phyloP scores from a whole-genome alignment of 805 yeast species.

The Candida verbasci region DNA sequence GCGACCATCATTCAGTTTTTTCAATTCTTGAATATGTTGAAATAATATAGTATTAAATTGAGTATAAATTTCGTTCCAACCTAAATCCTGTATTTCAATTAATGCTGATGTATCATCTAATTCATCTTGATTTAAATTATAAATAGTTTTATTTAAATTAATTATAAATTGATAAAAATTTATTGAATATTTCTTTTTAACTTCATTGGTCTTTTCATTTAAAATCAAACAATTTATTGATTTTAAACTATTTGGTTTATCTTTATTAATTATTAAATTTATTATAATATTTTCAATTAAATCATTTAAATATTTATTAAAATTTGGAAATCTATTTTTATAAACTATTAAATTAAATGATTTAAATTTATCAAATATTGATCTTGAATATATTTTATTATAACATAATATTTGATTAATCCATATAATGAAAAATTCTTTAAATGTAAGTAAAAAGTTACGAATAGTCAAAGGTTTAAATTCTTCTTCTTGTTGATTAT shows the following conservation, averaged over 20 bases:
- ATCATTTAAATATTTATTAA: conserved; percentile 39
- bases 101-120: conserved; percentile 17
- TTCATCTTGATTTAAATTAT: conserved; percentile 3
- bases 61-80: conserved; percentile 31
- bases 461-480: conserved; percentile 6
- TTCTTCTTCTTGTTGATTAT: background rate
- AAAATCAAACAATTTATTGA: conserved; percentile 36
- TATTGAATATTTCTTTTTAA: conserved; percentile 36
- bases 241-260: conserved; percentile 19
- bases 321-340: conserved; percentile 43
- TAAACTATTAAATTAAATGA: conserved; percentile 41
- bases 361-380: conserved; percentile 41
- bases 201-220: conserved; percentile 19
- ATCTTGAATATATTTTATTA: conserved; percentile 49
- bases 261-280: conserved; percentile 10
- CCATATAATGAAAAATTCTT: conserved; percentile 49
- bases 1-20: conserved; percentile 8
- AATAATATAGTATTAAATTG: conserved; percentile 27
- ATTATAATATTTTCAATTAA: conserved; percentile 27
- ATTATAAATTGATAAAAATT: conserved; percentile 26
- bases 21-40: conserved; percentile 29
- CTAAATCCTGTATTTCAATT: conserved; percentile 20
- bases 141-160: conserved; percentile 14
- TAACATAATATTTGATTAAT: conserved; percentile 53
- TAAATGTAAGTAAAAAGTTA: conserved; percentile 28